Evolutionary conservation across 257 asterid genomes (phyloP), one percentile per base, ranked within the genome.

Genomic region (Agastache rugosa): DNA sequence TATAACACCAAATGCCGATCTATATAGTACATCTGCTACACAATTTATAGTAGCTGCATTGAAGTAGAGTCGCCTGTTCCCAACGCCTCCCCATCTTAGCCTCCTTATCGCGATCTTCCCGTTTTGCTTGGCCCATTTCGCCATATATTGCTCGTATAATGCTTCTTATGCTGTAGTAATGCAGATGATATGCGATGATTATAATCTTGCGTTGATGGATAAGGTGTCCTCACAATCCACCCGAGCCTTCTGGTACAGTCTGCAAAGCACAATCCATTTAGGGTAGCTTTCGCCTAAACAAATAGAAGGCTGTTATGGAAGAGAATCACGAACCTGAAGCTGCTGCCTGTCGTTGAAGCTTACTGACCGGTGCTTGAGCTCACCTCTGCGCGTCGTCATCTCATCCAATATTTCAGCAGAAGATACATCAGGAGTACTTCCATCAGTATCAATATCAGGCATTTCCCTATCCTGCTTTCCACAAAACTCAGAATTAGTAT

Each of bases 351-450:
- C 91, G 31, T 81, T 91, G 85, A 87, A 85, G 92, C 96, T 93
- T 29, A 75, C 58, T 1, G 97, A 82, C 63, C 92, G 82, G 76
- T 70, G 96, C 88, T 90, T 93, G 74, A 93, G 59, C 73, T 93
- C 98, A 29, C 98, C 98, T 85, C 96, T 86, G 55, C 79, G 84
- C 3, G 97, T 93, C 1, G 90, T 84, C 85, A 93, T 86, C 85
- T 89, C 96, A 45, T 91, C 98, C 74, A 93, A 69, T 79, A 93
- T 83, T 75, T 93, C 97, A 16, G 87, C 93, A 31, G 89, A 85
- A 6, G 89, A 81, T 67, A 83, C 75, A 77, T 87, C 92, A 1
- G 73, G 80, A 2, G 72, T 47, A 25, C 69, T 67, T n/a, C 20
- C 82, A 6, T 74, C 89, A 1, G 71, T 83, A 14, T 83, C 88